These are phyloP conservation scores for Euclidium syriacum DNA, from an alignment of 345 rosid species.

Conservation along the genomic window DNA sequence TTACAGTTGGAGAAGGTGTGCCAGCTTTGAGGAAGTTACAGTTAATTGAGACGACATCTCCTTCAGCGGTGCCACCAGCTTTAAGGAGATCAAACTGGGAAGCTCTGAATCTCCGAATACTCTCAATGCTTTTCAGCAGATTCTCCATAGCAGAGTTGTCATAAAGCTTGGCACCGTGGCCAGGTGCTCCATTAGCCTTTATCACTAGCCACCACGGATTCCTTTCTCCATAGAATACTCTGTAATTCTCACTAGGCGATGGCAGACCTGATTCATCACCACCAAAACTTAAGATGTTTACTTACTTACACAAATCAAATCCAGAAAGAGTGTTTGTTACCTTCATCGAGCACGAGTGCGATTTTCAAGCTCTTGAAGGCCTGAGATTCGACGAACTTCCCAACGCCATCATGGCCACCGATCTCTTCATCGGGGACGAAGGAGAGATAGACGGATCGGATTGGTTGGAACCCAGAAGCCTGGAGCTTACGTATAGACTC, in stretches of 20 bases:
- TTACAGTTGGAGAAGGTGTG: conserved; percentile 91
- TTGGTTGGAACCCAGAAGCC: conserved; percentile 53
- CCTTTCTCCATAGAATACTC: conserved; percentile 79
- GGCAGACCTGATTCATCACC: conserved; percentile 48
- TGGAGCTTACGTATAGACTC: conserved; percentile 76
- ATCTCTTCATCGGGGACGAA: conserved; percentile 95
- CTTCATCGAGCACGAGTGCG: conserved; percentile 86
- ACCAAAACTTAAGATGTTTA: no score
- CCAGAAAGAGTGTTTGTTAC: conserved; percentile 23
- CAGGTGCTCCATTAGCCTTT: conserved; percentile 92
- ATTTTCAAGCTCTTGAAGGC: conserved; percentile 61
- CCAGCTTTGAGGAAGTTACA: conserved; percentile 86
- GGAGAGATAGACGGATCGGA: conserved; percentile 67
- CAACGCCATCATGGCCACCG: conserved; percentile 84
- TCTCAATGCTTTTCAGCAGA: conserved; percentile 75
- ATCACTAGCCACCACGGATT: conserved; percentile 81
- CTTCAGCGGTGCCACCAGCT: conserved; percentile 76
- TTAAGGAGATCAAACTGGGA: conserved; percentile 87
- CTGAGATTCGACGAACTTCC: conserved; percentile 58
- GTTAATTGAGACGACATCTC: conserved; percentile 82
- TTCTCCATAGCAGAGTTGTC: conserved; percentile 93
- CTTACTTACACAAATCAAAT: neutral
- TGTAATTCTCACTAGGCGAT: conserved; percentile 59
- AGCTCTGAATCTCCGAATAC: conserved; percentile 77
- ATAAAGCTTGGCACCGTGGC: conserved; percentile 91